phyloP scores from a whole-genome alignment of 192 early-diverging fungal genomes.

The Coemansia sp. region DNA sequence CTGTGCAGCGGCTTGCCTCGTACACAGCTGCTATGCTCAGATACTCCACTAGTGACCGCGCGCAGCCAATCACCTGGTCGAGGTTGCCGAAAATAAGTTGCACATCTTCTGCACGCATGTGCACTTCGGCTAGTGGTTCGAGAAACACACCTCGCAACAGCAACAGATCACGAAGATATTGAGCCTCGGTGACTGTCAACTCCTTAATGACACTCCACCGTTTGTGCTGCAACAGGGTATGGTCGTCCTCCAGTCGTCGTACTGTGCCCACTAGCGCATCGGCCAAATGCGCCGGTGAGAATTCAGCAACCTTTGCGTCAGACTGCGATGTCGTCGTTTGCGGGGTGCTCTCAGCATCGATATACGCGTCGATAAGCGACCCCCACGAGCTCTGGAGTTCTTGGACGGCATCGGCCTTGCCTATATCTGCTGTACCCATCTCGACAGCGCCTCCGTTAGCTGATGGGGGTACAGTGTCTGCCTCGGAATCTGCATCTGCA shows the following conservation, averaged over 20 bases:
- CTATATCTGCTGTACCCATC: background rate
- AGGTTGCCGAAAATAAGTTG: constrained; percentile 80
- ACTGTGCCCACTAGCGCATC: constrained; percentile 48
- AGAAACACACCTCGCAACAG: constrained; percentile 71
- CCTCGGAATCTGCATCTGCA: background rate
- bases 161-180: constrained; percentile 72
- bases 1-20: constrained; percentile 39
- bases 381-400: constrained; percentile 19
- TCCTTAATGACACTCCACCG: constrained; percentile 72
- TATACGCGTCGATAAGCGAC: constrained; percentile 13
- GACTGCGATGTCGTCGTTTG: background rate
- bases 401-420: background rate
- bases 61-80: constrained; percentile 66
- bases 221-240: constrained; percentile 56
- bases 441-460: background rate
- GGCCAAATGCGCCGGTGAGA: constrained; percentile 39
- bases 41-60: constrained; percentile 62
- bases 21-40: constrained; percentile 60
- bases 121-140: constrained; percentile 54
- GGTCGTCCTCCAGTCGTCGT: constrained; percentile 48
- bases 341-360: background rate
- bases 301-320: background rate
- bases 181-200: constrained; percentile 72
- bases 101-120: constrained; percentile 61
- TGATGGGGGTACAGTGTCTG: background rate